Base-by-base conservation (phyloP, 148 eudicot genomes). In the Spergularia bocconei region DNA sequence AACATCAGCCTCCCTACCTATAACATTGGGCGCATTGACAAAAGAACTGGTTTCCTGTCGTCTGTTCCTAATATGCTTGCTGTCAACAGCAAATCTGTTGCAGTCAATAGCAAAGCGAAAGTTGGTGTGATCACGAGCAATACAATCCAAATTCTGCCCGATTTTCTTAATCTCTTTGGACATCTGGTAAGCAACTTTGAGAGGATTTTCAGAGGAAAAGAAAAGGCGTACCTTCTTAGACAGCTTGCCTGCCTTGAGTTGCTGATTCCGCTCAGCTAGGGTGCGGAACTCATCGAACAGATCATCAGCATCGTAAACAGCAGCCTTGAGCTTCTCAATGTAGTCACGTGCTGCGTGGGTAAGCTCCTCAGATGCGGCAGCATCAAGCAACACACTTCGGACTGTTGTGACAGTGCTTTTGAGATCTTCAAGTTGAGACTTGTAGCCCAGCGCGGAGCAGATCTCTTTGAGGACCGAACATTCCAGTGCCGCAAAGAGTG, bases 251-350 rank as follows among this genome's bases (percentile, higher is more conserved):
- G 10, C 6, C 50, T 51, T 62, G 11, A 54, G 39, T 8, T 41
- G 6, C 14, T 75, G 70, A 23, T 63, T 29, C 1, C 47, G 55
- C 58, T 16, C 9, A 14, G 50, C 70, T 13, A 56, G 47, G 20
- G 79, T 80, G 38, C 29, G 2, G 19, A 75, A 50, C 58, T 56
- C 72, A 58, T 80, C 79, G n/a, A 75, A 41, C 53, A 79, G 11
- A 60, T 79, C 77, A 9, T 73, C 77, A 17, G 72, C 67, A 33
- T 79, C 77, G 9, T 75, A 70, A 25, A 80, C 58, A 29, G 11
- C 76, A 11, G 20, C 75, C 67, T 65, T 66, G 59, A 79, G 52
- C 68, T 59, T 67, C 20, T 59, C 53, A 11, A 79, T 6, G 53
- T 53, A 73, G 39, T 13, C 63, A 4, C n/a, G 72, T 7, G 13